Conservation (phyloP, 345 rosid species). For the Clarkia xantiana region DNA sequence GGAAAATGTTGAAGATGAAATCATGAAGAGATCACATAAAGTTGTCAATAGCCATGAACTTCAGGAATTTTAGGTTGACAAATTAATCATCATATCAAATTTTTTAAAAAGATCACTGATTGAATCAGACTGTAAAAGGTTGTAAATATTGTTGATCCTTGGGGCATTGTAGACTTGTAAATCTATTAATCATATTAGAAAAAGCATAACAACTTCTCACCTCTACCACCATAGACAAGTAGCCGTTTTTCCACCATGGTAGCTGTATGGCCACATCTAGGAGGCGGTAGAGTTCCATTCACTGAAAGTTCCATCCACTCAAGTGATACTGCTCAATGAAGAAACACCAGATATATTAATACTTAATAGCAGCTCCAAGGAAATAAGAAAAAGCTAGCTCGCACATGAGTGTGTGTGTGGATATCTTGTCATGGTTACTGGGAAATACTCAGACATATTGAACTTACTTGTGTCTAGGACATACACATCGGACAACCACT, state of each 20-base stretch:
- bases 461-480: slow-evolving; percentile 81
- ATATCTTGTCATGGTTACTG: neutral
- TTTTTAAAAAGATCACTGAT: too few species aligned
- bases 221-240: slow-evolving; percentile 95
- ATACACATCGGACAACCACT: slow-evolving; percentile 95
- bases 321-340: slow-evolving; percentile 59
- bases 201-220: slow-evolving; percentile 18
- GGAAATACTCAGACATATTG: slow-evolving; percentile 6
- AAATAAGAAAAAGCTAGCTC: too few species aligned
- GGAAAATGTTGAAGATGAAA: too few species aligned
- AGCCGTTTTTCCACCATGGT: slow-evolving; percentile 92
- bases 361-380: neutral
- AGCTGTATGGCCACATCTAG: slow-evolving; percentile 96
- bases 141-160: neutral
- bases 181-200: neutral
- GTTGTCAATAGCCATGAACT: too few species aligned
- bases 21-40: too few species aligned
- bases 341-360: neutral
- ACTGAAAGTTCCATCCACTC: slow-evolving; percentile 89
- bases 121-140: too few species aligned
- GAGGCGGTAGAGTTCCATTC: slow-evolving; percentile 73
- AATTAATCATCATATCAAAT: too few species aligned
- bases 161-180: neutral
- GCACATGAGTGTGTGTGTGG: neutral
- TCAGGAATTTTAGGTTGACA: too few species aligned